Base-by-base conservation (phyloP, 441 rosid genomes). In the Populus tomentosa region DNA sequence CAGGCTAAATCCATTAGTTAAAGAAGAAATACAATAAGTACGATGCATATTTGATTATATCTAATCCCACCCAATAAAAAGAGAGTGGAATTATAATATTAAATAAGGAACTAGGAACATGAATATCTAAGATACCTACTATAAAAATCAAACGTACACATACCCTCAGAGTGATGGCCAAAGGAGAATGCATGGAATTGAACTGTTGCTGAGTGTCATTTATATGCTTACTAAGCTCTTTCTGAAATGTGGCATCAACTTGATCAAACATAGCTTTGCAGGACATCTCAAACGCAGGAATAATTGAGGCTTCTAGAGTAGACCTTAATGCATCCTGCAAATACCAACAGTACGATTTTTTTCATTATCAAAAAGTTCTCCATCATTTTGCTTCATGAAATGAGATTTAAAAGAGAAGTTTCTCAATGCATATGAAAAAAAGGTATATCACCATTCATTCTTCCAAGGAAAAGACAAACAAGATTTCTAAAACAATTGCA, bases 201-300 rank as follows among this genome's bases (percentile, higher is more conserved):
- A 86, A 87, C 72, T 87, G 95, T 80, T 91, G 91, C 78, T 87
- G 95, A 76, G 85, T 83, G 66, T 88, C 83, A 82, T 75, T 78
- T 72, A 88, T 79, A 80, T 89, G 91, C 79, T 89, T 75, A 38
- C 66, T 40, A 53, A 92, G 83, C 61, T 92, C 94, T 66, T 87
- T 88, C 78, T 86, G 95, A 73, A 92, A 84, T 79, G 97, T 78
- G 28, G 84, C 80, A 82, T 92, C 94, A 72, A 92, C 84, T 84
- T 89, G 94, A 80, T 90, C 91, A 72, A 92, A 92, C 95, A 91
- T 85, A 32, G 92, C 82, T 84, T 92, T 89, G 89, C 95, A 92
- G 71, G 95, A 89, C 85, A 86, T 72, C 86, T 92, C 94, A 83
- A 92, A 92, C 32, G 94, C 94, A 33, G 95, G 97, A 81, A 92